Evolutionary conservation across 2,329 filamentous ascomycete genomes (phyloP), one percentile per base, ranked within the genome.

Genomic region (Exophiala sp.): DNA sequence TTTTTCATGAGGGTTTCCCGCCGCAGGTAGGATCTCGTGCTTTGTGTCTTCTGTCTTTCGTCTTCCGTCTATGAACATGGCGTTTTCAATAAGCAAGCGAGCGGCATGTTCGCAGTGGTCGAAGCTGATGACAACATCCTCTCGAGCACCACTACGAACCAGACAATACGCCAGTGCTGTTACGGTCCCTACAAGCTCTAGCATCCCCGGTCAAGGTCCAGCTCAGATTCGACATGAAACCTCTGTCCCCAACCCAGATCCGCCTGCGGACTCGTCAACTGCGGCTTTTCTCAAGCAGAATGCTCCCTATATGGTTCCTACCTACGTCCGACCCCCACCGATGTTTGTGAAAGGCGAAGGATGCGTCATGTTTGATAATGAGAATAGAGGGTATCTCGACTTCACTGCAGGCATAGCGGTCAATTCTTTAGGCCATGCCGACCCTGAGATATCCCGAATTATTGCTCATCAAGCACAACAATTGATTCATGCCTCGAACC

Each of bases 351-450:
- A 83, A 66, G 93, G 90, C 57, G 75, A 88, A 65, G 93, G 93
- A 2, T 89, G 85, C 53, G 90, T 89, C 66, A 69, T 98, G 56
- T 97, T 83, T 81, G 93, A 98, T 66, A 72, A 91, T 30, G 89
- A 96, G 71, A 86, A 93, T 65, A 76, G 87, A 54, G 83, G 82
- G 66, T 98, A 96, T 66, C 77, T 98, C 23, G 93, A 98, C 70
- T 88, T 98, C 63, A 97, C 93, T 1, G 85, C 90, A 8, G 93
- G 93, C 41, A 98, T 98, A 65, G 93, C 93, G 13, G 93, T 98
- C 65, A 96, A 91, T 70, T 82, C 86, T 18, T 76, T 98, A 27
- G 93, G 93, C 8, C 93, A 98, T 66, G 89, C 86, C 64, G 89
- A 98, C 62, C 77, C 83, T 3, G 86, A 85, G 62, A 80, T 96